Conservation (phyloP, 192 early-diverging fungal species). For the Coemansia sp. region DNA sequence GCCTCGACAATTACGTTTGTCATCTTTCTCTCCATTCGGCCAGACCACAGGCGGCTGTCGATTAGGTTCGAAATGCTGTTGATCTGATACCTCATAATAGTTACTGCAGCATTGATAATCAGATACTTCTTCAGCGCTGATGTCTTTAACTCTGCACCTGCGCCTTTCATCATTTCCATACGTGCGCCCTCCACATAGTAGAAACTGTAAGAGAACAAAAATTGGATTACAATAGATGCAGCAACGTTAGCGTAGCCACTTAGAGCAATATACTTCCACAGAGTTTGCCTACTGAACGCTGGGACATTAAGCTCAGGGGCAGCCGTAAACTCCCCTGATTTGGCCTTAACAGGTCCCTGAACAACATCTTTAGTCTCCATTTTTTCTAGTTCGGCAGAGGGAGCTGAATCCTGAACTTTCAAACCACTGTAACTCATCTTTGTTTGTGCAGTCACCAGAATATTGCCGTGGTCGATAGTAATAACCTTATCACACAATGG, state of each 20-base stretch:
- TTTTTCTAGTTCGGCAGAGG: background rate
- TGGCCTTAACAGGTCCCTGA: background rate
- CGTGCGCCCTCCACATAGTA: conserved; percentile 18
- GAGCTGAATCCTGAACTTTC: background rate
- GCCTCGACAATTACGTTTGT: background rate
- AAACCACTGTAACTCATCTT: background rate
- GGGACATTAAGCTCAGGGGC: conserved; percentile 9
- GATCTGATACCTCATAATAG: background rate
- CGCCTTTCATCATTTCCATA: conserved; percentile 5
- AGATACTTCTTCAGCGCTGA: background rate
- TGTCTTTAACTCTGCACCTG: background rate
- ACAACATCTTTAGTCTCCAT: background rate
- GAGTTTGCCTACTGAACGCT: background rate
- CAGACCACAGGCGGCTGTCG: conserved; percentile 5
- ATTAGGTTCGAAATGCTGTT: background rate
- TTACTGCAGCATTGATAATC: background rate
- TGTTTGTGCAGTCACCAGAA: background rate
- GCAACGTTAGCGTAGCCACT: conserved; percentile 8
- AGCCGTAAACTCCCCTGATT: background rate
- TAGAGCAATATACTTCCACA: conserved; percentile 8
- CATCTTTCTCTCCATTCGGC: background rate
- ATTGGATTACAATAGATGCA: conserved; percentile 1
- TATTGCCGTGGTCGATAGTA: conserved; percentile 4
- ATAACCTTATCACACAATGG: conserved; percentile 30
- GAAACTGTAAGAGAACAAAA: conserved; percentile 1